phyloP scores from a whole-genome alignment of 805 yeast genomes.

The Myxozyma udenii region DNA sequence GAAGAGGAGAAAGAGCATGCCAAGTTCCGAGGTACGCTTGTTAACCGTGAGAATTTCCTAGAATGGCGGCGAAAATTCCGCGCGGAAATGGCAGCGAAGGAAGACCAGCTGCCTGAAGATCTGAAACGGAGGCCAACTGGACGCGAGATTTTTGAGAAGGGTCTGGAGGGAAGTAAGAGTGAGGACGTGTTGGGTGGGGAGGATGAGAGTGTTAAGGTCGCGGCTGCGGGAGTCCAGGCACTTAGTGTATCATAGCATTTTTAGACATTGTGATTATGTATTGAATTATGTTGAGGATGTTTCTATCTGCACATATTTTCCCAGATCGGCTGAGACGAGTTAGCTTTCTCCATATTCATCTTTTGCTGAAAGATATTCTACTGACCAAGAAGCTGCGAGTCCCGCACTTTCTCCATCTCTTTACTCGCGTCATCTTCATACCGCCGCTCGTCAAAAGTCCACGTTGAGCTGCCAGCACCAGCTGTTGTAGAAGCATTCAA shows the following conservation, averaged over 20 bases:
- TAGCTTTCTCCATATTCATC: background rate
- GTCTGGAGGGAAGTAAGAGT: conserved; percentile 72
- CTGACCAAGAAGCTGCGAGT: conserved; percentile 3
- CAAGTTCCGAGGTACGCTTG: conserved; percentile 87
- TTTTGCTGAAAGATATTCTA: background rate
- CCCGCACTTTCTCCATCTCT: conserved; percentile 4
- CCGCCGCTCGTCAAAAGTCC: conserved; percentile 9
- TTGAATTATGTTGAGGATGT: background rate
- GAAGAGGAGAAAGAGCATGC: conserved; percentile 81
- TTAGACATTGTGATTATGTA: background rate
- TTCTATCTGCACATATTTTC: background rate
- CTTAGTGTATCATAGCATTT: conserved; percentile 2
- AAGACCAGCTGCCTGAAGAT: conserved; percentile 38
- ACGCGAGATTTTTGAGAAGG: conserved; percentile 82
- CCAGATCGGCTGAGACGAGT: background rate
- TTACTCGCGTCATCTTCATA: conserved; percentile 12
- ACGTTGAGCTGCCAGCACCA: background rate
- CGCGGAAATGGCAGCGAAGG: conserved; percentile 60
- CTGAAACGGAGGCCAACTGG: conserved; percentile 72
- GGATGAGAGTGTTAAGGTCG: conserved; percentile 26
- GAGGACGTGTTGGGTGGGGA: conserved; percentile 53
- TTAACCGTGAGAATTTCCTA: conserved; percentile 69
- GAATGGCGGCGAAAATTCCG: conserved; percentile 74
- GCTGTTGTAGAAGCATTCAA: background rate
- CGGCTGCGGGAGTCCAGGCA: background rate